Percentiles rank a stretch among this genome's conserved stretches.
phyloP scores from a whole-genome alignment of 2,329 filamentous ascomycete genomes.

The Mycosphaerella sp. region DNA sequence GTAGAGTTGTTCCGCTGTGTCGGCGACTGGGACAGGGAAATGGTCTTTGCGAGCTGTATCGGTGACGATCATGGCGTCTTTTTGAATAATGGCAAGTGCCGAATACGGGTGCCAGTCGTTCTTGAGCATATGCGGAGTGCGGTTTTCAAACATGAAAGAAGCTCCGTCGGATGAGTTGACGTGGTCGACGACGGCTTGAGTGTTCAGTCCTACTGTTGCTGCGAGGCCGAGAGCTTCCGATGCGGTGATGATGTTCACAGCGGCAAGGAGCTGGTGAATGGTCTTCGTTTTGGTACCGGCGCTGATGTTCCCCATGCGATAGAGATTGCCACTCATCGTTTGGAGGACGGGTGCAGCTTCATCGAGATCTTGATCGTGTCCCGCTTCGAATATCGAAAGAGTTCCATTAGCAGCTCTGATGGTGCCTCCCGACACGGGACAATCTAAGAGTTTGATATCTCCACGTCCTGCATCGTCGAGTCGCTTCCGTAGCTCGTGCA shows the following conservation, averaged over 20 bases:
- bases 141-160: slow-evolving; percentile 53
- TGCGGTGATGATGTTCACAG: slow-evolving; percentile 51
- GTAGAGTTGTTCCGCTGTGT: slow-evolving; percentile 59
- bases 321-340: slow-evolving; percentile 61
- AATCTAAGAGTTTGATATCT: slow-evolving; percentile 63
- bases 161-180: slow-evolving; percentile 38
- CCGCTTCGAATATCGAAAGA: slow-evolving; percentile 66
- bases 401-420: slow-evolving; percentile 63
- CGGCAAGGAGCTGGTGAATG: slow-evolving; percentile 53
- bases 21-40: slow-evolving; percentile 57
- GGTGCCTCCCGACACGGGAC: slow-evolving; percentile 66
- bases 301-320: slow-evolving; percentile 48
- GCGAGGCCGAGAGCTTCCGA: slow-evolving; percentile 54
- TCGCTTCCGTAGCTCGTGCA: slow-evolving; percentile 53
- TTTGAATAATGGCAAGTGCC: slow-evolving; percentile 44
- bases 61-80: slow-evolving; percentile 58
- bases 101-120: slow-evolving; percentile 45
- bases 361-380: slow-evolving; percentile 48
- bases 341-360: slow-evolving; percentile 54
- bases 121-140: slow-evolving; percentile 47
- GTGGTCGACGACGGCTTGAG: slow-evolving; percentile 44
- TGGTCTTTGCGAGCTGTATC: slow-evolving; percentile 52
- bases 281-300: slow-evolving; percentile 53
- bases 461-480: slow-evolving; percentile 50
- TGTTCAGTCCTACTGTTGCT: slow-evolving; percentile 48